Percentiles rank a stretch among this genome's conserved stretches.
Evolutionary conservation across 805 yeast species (phyloP).

Genomic region (Saccharomycopsis babjevae): DNA sequence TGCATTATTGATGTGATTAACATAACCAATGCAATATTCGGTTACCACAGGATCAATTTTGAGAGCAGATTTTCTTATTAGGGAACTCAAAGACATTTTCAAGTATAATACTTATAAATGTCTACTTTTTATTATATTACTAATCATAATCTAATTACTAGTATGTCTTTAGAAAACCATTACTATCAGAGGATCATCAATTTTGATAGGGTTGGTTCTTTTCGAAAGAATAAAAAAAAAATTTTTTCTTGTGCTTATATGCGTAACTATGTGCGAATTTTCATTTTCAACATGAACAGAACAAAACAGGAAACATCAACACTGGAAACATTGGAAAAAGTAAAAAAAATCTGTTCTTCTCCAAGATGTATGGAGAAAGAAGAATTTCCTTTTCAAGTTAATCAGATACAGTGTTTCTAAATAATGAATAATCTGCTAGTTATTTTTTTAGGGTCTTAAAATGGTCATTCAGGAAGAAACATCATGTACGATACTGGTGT

Average conservation of each 20-base stretch:
- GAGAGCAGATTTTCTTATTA: slow-evolving; percentile 80
- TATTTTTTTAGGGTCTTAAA: too few species aligned
- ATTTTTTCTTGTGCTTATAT: not conserved
- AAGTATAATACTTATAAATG: not conserved
- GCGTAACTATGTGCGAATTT: not conserved
- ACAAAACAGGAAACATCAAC: not conserved
- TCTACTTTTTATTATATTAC: not conserved
- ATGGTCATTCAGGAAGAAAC: too few species aligned
- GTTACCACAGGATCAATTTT: slow-evolving; percentile 75
- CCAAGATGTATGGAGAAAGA: too few species aligned
- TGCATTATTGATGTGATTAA: slow-evolving; percentile 65
- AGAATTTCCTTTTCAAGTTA: not conserved
- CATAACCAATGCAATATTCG: slow-evolving; percentile 87
- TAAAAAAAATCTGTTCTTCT: not conserved
- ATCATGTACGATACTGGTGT: too few species aligned
- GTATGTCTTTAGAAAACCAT: too few species aligned
- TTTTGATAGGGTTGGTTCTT: not conserved
- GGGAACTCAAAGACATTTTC: slow-evolving; percentile 23
- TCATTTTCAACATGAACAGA: not conserved
- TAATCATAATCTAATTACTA: too few species aligned
- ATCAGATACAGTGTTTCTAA: too few species aligned
- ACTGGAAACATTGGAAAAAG: too few species aligned
- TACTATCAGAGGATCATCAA: not conserved
- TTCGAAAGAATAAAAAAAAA: not conserved
- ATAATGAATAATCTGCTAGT: too few species aligned